A percentile compares a stretch with the other conserved stretches of the same genome.
phyloP scores from a whole-genome alignment of 768 basidiomycete genomes.

The Trametes cubensis region DNA sequence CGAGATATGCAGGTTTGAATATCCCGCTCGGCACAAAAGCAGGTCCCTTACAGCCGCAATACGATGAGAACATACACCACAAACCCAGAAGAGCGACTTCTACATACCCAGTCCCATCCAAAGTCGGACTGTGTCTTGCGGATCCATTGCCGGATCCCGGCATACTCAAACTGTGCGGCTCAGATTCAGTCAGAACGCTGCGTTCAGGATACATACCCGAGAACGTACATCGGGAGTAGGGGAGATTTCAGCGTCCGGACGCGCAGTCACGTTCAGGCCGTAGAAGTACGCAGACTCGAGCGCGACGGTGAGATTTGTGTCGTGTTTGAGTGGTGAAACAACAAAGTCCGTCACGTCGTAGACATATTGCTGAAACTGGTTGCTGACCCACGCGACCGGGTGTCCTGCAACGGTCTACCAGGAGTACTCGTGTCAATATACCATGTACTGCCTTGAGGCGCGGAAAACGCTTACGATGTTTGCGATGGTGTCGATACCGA shows the following conservation, averaged over 20 bases:
- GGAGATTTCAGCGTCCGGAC: slow-evolving; percentile 51
- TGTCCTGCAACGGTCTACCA: slow-evolving; percentile 51
- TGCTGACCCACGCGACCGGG: slow-evolving; percentile 59
- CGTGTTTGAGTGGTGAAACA: slow-evolving; percentile 33
- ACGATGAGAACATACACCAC: no score
- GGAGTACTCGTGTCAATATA: not conserved
- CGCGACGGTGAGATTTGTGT: slow-evolving; percentile 51
- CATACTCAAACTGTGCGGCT: slow-evolving; percentile 50
- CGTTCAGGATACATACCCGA: not conserved
- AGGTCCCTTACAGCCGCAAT: no score
- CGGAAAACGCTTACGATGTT: slow-evolving; percentile 48
- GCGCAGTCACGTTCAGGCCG: slow-evolving; percentile 53
- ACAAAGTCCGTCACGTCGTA: slow-evolving; percentile 54
- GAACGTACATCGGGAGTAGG: slow-evolving; percentile 38
- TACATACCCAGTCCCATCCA: slow-evolving; percentile 62
- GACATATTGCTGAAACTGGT: slow-evolving; percentile 57
- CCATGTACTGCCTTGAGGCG: no score
- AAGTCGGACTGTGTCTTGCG: slow-evolving; percentile 58
- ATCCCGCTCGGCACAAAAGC: slow-evolving; percentile 60
- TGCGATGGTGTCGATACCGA: slow-evolving; percentile 60
- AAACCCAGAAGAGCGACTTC: no score
- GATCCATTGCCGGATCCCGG: slow-evolving; percentile 49
- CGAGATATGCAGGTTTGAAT: slow-evolving; percentile 56
- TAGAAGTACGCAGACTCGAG: slow-evolving; percentile 59
- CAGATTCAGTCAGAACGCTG: not conserved